Evolutionary conservation across 805 yeast genomes (phyloP).

Genomic region (Maudiozyma saulgeensis): DNA sequence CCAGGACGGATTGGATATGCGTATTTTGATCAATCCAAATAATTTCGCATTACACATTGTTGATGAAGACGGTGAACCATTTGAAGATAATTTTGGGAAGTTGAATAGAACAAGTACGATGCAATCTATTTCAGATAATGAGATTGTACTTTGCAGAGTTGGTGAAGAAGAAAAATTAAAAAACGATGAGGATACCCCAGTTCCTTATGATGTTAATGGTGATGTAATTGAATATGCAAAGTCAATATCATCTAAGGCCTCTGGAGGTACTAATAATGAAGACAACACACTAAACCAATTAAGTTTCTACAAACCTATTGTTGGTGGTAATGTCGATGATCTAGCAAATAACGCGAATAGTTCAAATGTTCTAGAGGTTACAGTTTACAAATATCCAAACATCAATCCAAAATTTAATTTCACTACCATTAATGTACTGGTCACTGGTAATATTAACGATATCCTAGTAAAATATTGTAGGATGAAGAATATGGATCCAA

Average conservation of each 20-base stretch:
- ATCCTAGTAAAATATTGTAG: conserved; percentile 30
- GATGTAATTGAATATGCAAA: conserved; percentile 7
- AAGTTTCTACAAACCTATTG: conserved; percentile 32
- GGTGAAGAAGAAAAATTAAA: conserved; percentile 34
- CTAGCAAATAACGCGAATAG: conserved; percentile 12
- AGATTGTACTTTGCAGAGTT: conserved; percentile 66
- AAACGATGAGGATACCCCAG: conserved; percentile 48
- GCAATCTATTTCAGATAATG: conserved; percentile 68
- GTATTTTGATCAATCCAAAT: conserved; percentile 20
- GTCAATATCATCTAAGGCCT: background rate
- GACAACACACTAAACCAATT: conserved; percentile 23
- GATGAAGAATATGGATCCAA: conserved; percentile 29
- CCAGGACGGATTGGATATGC: conserved; percentile 12
- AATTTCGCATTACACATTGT: conserved; percentile 50
- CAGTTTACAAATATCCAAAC: conserved; percentile 30
- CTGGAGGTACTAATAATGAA: conserved; percentile 4
- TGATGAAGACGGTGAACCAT: conserved; percentile 90
- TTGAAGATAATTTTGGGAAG: conserved; percentile 84
- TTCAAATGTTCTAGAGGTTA: conserved; percentile 23
- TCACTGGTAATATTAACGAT: conserved; percentile 31
- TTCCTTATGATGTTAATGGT: conserved; percentile 30
- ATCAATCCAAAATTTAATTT: conserved; percentile 21
- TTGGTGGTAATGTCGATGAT: conserved; percentile 21
- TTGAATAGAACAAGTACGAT: conserved; percentile 60
- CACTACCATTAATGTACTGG: conserved; percentile 24